Conservation (phyloP, 306 rosid genomes). For the Rosa rugosa region DNA sequence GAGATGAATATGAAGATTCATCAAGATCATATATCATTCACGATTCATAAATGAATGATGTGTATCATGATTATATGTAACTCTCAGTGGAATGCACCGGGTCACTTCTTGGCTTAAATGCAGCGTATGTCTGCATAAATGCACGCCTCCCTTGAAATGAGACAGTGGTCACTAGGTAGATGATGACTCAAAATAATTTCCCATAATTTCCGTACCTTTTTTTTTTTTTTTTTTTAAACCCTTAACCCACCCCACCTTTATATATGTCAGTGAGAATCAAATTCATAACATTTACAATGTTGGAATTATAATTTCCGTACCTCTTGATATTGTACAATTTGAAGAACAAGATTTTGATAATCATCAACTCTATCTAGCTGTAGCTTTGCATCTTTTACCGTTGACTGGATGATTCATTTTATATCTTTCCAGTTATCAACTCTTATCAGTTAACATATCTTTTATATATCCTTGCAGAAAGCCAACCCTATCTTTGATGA, state of each 20-base stretch:
- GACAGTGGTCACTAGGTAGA: background rate
- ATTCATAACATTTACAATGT: too few species aligned
- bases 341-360: background rate
- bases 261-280: too few species aligned
- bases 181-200: background rate
- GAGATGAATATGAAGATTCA: constrained; percentile 10
- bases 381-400: background rate
- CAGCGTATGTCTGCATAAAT: background rate
- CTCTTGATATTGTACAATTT: background rate
- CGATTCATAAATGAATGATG: background rate
- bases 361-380: background rate
- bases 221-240: too few species aligned
- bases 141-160: background rate
- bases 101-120: background rate
- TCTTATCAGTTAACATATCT: background rate
- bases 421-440: background rate
- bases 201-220: background rate
- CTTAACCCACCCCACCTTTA: too few species aligned
- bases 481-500: background rate
- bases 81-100: background rate
- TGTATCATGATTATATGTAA: background rate
- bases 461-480: background rate
- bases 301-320: background rate
- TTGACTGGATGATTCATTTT: background rate
- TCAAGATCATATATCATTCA: background rate